Percentiles rank a stretch among this genome's conserved stretches.
Conservation (phyloP, 2,329 filamentous ascomycete genomes). For the Aspergillus pseudotamarii region DNA sequence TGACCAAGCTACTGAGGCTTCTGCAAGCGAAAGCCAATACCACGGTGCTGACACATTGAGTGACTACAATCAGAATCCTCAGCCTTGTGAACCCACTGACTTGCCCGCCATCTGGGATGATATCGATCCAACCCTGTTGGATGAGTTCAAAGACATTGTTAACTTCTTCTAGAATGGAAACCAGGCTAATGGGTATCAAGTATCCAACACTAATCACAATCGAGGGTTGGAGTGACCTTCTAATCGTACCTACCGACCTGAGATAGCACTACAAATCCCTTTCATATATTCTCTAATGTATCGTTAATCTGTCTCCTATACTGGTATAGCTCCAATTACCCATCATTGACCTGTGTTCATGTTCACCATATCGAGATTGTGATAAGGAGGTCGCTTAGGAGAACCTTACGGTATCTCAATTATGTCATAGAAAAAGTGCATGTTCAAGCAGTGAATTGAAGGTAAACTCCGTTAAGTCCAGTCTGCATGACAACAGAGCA, state of each 20-base stretch:
- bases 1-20: not conserved
- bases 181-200: not conserved
- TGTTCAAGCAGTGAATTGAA: not conserved
- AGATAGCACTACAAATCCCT: not conserved
- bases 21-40: not conserved
- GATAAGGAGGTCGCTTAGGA: not conserved
- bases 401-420: not conserved
- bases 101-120: slow-evolving; percentile 33
- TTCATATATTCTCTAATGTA: not conserved
- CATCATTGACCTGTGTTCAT: not conserved
- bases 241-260: not conserved
- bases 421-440: not conserved
- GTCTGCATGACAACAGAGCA: not conserved
- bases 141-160: slow-evolving; percentile 46
- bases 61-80: not conserved
- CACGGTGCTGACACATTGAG: not conserved
- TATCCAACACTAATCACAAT: not conserved
- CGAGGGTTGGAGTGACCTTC: not conserved
- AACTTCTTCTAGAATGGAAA: slow-evolving; percentile 34
- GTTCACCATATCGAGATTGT: not conserved
- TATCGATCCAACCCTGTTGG: slow-evolving; percentile 40
- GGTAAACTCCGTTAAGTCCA: not conserved
- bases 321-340: not conserved
- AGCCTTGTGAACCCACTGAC: not conserved
- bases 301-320: not conserved